These are phyloP conservation scores for Fusarium kyushuense DNA, from an alignment of 2,329 filamentous ascomycete species.

Conservation along the genomic window DNA sequence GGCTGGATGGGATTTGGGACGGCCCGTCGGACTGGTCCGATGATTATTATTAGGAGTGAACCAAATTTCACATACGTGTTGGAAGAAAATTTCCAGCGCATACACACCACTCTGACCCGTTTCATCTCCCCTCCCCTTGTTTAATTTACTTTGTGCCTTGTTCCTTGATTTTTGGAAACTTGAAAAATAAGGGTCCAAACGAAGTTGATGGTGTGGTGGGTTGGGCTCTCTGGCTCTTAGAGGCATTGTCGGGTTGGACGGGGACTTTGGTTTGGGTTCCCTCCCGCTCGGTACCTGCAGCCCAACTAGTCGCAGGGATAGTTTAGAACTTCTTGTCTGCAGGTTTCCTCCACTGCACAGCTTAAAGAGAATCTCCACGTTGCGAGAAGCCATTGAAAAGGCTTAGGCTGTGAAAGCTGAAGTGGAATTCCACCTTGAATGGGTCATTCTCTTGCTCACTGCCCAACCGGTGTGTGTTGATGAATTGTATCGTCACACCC, in stretches of 20 bases:
- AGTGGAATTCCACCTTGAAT: constrained; percentile 23
- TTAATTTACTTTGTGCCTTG: constrained; percentile 8
- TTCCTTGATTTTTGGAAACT: constrained; percentile 26
- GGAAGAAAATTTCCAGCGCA: constrained; percentile 14
- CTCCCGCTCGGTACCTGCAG: constrained; percentile 44
- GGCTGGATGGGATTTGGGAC: constrained; percentile 28
- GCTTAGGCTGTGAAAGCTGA: constrained; percentile 14
- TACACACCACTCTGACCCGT: not conserved
- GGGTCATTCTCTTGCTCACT: constrained; percentile 9
- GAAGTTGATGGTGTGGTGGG: constrained; percentile 31
- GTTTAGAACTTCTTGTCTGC: constrained; percentile 16
- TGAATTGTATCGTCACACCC: constrained; percentile 23
- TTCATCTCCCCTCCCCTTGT: constrained; percentile 11
- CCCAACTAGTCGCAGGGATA: constrained; percentile 40
- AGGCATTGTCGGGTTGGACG: constrained; percentile 7
- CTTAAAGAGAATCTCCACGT: constrained; percentile 19
- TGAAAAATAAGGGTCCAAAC: constrained; percentile 27
- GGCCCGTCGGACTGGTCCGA: constrained; percentile 30
- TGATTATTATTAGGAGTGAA: constrained; percentile 11
- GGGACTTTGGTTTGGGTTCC: constrained; percentile 42
- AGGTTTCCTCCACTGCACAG: constrained; percentile 32
- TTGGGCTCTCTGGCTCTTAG: constrained; percentile 22
- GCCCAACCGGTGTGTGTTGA: constrained; percentile 17
- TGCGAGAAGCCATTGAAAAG: constrained; percentile 18
- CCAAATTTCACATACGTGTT: constrained; percentile 29